Evolutionary conservation across 495 filamentous ascomycete species (phyloP).

Genomic region (Melanomma pulvis-pyrius): DNA sequence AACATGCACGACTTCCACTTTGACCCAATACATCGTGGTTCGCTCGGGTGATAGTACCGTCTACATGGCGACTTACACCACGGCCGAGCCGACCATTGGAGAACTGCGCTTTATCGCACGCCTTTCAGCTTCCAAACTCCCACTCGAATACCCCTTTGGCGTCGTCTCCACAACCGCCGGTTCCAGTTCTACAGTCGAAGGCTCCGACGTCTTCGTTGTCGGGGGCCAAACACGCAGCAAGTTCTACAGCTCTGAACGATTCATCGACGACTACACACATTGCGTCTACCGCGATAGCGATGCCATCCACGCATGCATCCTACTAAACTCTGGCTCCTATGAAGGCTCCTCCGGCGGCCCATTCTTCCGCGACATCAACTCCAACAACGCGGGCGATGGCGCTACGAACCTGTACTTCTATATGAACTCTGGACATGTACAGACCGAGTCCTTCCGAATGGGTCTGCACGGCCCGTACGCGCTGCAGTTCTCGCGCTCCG

Average conservation of each 20-base stretch:
- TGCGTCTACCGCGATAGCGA: slow-evolving; percentile 58
- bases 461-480: slow-evolving; percentile 71
- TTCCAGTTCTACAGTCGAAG: slow-evolving; percentile 58
- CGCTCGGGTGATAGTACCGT: slow-evolving; percentile 61
- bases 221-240: slow-evolving; percentile 66
- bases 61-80: slow-evolving; percentile 67
- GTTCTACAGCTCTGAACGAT: slow-evolving; percentile 68
- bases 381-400: slow-evolving; percentile 59
- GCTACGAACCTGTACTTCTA: slow-evolving; percentile 68
- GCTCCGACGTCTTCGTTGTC: slow-evolving; percentile 65
- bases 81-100: slow-evolving; percentile 60
- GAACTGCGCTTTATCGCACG: slow-evolving; percentile 69
- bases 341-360: slow-evolving; percentile 60
- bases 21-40: slow-evolving; percentile 67
- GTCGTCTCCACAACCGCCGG: slow-evolving; percentile 55
- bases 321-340: slow-evolving; percentile 49
- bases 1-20: slow-evolving; percentile 60
- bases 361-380: slow-evolving; percentile 66
- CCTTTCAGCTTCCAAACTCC: slow-evolving; percentile 57
- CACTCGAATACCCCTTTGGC: slow-evolving; percentile 58
- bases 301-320: slow-evolving; percentile 53
- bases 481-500: slow-evolving; percentile 62
- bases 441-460: slow-evolving; percentile 63
- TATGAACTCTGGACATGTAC: slow-evolving; percentile 67
- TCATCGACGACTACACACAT: slow-evolving; percentile 68